A percentile compares a stretch with the other conserved stretches of the same genome.
These are phyloP conservation scores for Penicillium sp. DNA, from an alignment of 2,329 filamentous ascomycete species.

Conservation along the genomic window DNA sequence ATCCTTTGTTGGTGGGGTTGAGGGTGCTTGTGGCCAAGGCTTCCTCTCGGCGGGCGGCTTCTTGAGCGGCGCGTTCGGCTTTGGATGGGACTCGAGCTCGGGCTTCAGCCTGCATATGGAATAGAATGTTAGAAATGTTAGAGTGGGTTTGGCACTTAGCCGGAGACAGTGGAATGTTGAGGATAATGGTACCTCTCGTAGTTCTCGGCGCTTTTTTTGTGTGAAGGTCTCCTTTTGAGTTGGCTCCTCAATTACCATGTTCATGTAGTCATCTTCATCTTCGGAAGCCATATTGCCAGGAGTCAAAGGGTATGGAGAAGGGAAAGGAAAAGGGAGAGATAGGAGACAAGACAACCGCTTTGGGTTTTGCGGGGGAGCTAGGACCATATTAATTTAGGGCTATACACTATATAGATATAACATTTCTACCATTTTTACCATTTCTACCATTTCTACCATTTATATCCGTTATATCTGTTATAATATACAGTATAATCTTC, in stretches of 20 bases:
- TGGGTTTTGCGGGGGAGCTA: constrained; percentile 7
- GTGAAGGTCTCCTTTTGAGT: constrained; percentile 60
- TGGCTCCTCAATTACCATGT: constrained; percentile 79
- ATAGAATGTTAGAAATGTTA: constrained; percentile 7
- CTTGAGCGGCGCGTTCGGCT: constrained; percentile 73
- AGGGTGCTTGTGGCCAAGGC: constrained; percentile 74
- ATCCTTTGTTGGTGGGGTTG: constrained; percentile 74
- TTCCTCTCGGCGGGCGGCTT: constrained; percentile 67
- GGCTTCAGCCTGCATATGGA: constrained; percentile 58
- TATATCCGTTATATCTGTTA: too few relatives aligned
- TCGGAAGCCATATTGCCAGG: constrained; percentile 31
- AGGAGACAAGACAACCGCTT: constrained; percentile 1
- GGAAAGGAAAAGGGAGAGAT: neutral
- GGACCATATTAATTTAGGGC: too few relatives aligned
- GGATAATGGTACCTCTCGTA: constrained; percentile 44
- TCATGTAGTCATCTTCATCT: constrained; percentile 92
- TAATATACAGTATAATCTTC: too few relatives aligned
- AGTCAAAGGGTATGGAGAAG: neutral
- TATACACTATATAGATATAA: too few relatives aligned
- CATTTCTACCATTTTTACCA: too few relatives aligned
- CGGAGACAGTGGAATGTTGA: constrained; percentile 42
- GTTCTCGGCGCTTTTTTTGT: constrained; percentile 56
- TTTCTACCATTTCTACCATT: too few relatives aligned
- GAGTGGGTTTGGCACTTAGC: constrained; percentile 46
- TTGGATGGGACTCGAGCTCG: constrained; percentile 70